Evolutionary conservation across 441 rosid species (phyloP), one percentile per base, ranked within the genome.

Genomic region (Pelargonium fulgidum): DNA sequence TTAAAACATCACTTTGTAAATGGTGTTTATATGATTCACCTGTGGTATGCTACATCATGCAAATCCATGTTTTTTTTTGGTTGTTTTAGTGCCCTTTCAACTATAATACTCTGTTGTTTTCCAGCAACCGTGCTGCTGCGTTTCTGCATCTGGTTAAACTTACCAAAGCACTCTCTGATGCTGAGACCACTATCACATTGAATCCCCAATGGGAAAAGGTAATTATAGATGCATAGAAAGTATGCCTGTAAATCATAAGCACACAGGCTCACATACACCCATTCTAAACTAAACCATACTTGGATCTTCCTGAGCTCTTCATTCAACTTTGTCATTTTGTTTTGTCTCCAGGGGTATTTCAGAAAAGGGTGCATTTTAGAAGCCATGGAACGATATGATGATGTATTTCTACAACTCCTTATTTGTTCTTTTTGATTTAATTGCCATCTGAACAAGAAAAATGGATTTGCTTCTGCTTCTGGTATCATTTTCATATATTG

Each of bases 161-260:
- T 69, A 89, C 70, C 81, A 91, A 91, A 85, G 97, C 97, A 59
- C 89, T 93, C 48, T 80, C 92, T 69, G 97, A 93, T 81, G 93
- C 97, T 6, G 99, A 93, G 80, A 85, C 85, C 12, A 87, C 99
- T 59, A 88, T 93, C 78, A 73, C 79, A 47, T 72, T 93, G 69
- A 93, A 89, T 12, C 97, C 97, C 33, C 84, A 84, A 65, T 93
- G 99, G 99, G 96, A 93, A 75, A 93, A 93, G 95, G 95, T 91
- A 50, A 13, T 19, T 20, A 65, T 12, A 24, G 14, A 47, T 3
- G 33, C 26, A 20, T 54, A 54, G 1, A 17, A 54, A 54, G 61
- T 54, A 54, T 54, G 22, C 61, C 24, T 54, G 10, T 54, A 54
- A 5, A 54, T 5, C 0, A 7, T 42, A 42, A 7, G 47, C 9